Conservation (phyloP, 306 rosid genomes). For the Pueraria montana region DNA sequence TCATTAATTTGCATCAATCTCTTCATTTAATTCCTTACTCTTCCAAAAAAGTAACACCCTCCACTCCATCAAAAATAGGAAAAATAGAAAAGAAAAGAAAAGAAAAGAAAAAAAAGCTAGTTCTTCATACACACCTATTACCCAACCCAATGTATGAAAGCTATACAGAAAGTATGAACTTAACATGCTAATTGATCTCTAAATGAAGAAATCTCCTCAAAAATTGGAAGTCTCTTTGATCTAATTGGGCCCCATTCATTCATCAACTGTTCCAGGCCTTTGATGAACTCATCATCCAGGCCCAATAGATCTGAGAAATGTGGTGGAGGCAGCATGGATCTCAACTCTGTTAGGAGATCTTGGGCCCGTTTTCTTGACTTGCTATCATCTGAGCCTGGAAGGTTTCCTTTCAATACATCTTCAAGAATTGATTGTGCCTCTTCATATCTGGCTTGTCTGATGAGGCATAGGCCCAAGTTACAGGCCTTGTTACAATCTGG, state of each 20-base stretch:
- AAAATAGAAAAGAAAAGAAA: conserved; percentile 1
- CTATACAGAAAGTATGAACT: conserved; percentile 1
- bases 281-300: conserved; percentile 75
- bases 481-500: conserved; percentile 97
- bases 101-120: neutral
- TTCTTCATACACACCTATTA: conserved; percentile 13
- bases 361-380: conserved; percentile 67
- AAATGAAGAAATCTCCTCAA: conserved; percentile 89
- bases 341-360: conserved; percentile 64
- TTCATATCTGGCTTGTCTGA: conserved; percentile 64
- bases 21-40: conserved; percentile 18
- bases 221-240: conserved; percentile 90
- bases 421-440: conserved; percentile 69
- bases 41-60: neutral
- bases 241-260: conserved; percentile 74
- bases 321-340: conserved; percentile 41
- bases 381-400: conserved; percentile 69
- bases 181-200: conserved; percentile 93
- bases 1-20: conserved; percentile 24
- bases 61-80: neutral
- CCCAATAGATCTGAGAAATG: conserved; percentile 49
- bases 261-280: conserved; percentile 79
- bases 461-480: conserved; percentile 84
- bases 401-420: conserved; percentile 58
- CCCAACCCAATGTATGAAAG: neutral